Evolutionary conservation across 352 stramenopile genomes (phyloP).

Genomic region (Pythium vanterpoolii): DNA sequence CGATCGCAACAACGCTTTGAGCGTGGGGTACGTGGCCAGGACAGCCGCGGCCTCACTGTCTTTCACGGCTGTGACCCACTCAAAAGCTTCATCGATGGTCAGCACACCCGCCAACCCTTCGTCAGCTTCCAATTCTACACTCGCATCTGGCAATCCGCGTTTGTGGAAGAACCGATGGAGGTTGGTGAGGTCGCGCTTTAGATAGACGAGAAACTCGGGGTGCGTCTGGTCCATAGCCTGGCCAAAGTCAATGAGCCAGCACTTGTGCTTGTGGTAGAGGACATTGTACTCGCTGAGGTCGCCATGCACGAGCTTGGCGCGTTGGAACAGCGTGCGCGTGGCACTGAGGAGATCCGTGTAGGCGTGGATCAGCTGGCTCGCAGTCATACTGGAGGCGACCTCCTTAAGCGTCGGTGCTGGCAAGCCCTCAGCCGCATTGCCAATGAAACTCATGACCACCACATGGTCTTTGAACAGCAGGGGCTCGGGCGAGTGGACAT

Average conservation of each 20-base stretch:
- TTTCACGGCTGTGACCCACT: constrained; percentile 9
- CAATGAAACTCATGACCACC: constrained; percentile 73
- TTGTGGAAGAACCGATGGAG: constrained; percentile 78
- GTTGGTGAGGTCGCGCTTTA: constrained; percentile 74
- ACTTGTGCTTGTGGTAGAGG: constrained; percentile 58
- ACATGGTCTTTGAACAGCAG: constrained; percentile 62
- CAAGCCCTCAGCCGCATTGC: constrained; percentile 36
- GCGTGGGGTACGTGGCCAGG: background rate
- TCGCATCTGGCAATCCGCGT: constrained; percentile 26
- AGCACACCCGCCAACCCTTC: constrained; percentile 1
- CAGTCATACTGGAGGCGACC: constrained; percentile 42
- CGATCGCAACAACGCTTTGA: background rate
- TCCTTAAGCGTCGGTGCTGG: constrained; percentile 73
- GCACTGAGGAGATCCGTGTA: constrained; percentile 57
- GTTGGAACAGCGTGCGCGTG: constrained; percentile 47
- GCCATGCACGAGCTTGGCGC: constrained; percentile 52
- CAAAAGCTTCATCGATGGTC: constrained; percentile 8
- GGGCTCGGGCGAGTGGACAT: constrained; percentile 42
- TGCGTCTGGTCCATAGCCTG: constrained; percentile 86
- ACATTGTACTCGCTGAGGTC: constrained; percentile 91
- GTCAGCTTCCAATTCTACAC: background rate
- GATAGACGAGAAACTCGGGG: constrained; percentile 52
- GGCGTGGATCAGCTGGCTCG: constrained; percentile 40
- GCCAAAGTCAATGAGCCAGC: constrained; percentile 92
- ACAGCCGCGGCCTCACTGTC: background rate